Percentiles rank a stretch among this genome's conserved stretches.
These are phyloP conservation scores for Fraxinus americana DNA, from an alignment of 257 asterid species.

Conservation along the genomic window DNA sequence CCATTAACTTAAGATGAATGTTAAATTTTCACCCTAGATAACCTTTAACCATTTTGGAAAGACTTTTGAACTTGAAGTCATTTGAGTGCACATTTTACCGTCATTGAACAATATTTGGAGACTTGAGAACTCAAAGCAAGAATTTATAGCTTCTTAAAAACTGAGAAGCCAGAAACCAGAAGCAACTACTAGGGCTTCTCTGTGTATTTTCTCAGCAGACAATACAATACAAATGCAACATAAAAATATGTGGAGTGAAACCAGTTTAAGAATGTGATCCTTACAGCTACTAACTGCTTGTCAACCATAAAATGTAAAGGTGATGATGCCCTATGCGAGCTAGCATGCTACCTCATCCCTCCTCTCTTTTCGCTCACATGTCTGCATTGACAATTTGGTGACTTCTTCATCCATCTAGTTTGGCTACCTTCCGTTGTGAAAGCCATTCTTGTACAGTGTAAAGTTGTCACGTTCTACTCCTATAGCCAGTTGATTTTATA, in stretches of 20 bases:
- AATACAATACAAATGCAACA: background rate
- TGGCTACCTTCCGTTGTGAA: background rate
- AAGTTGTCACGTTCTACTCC: background rate
- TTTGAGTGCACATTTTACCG: background rate
- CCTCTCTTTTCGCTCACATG: background rate
- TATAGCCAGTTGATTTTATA: constrained; percentile 7
- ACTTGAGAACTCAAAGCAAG: background rate
- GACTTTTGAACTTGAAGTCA: background rate
- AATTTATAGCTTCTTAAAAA: background rate
- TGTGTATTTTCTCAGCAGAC: background rate
- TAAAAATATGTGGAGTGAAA: background rate
- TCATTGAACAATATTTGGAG: background rate
- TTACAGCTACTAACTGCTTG: background rate
- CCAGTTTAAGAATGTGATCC: background rate
- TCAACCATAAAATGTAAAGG: background rate
- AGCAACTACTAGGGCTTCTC: background rate
- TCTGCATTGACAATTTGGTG: constrained; percentile 6
- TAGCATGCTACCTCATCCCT: background rate
- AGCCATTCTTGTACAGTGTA: background rate
- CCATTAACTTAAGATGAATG: background rate
- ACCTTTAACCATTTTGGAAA: background rate
- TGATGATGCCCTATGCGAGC: background rate
- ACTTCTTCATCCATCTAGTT: background rate
- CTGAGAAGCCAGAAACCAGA: background rate
- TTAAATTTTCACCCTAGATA: background rate